Evolutionary conservation across 805 yeast species (phyloP), one percentile per base, ranked within the genome.

Genomic region (Starmerella floricola): DNA sequence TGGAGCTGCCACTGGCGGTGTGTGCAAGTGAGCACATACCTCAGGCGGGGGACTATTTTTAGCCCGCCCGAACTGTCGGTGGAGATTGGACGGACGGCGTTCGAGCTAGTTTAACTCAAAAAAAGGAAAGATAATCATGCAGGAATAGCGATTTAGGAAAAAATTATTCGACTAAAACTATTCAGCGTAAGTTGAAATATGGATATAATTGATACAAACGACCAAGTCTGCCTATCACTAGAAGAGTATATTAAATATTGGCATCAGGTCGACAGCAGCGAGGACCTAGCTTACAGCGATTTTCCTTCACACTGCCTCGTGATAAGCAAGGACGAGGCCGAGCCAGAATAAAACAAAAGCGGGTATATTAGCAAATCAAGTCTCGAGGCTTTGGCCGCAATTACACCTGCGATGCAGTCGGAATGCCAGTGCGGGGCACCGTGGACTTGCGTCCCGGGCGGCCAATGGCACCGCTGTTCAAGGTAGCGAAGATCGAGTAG

Each of bases 331-430:
- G 4, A 12, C 13, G 8, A 8, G 5, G 4, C 24, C 13, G 8
- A 8, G 18, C 34, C 21, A 19, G 13, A 11, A n/a, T 19, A n/a
- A 5, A 23, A 35, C 18, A 23, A 8, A 17, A 19, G 28, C 28
- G 24, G 15, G 29, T 15, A 20, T 31, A 38, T 38, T 38, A 38
- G 36, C 41, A 11, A 20, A 4, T 38, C 30, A 15, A 34, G 16
- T 12, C 10, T 11, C 34, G 12, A 11, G 15, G 20, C 12, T 31
- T n/a, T 12, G 16, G 12, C 11, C 27, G n/a, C 8, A 15, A 48
- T 72, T 74, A 84, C 60, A 82, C 94, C 71, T 83, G 91, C 48
- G 94, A 76, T 72, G 82, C 77, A 59, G 93, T 74, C 67, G 94
- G 94, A 40, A 84, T 81, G 63, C 94, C 94, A 47, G 84, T 78